A percentile compares a stretch with the other conserved stretches of the same genome.
Evolutionary conservation across 2,329 filamentous ascomycete genomes (phyloP).

Genomic region (Sarocladium strictum): DNA sequence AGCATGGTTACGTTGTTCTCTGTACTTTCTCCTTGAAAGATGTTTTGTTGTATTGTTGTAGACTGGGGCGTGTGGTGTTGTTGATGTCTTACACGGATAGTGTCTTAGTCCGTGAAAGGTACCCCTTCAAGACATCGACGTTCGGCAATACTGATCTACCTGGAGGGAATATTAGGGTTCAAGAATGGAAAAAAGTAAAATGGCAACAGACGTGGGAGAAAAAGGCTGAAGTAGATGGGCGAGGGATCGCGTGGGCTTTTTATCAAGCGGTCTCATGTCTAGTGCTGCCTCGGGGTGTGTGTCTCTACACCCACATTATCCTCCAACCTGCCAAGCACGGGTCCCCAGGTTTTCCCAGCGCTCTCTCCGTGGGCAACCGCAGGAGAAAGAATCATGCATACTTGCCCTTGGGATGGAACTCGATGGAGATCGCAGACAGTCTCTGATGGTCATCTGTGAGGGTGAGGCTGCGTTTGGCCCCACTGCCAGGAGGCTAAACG

Average conservation of each 20-base stretch:
- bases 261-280: background rate
- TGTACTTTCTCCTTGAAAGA: background rate
- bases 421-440: background rate
- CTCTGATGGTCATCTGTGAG: slow-evolving; percentile 1
- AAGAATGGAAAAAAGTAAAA: background rate
- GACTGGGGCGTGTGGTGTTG: background rate
- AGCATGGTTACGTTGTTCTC: slow-evolving; percentile 16
- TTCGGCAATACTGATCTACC: background rate
- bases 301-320: background rate
- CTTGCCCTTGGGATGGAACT: background rate
- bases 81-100: background rate
- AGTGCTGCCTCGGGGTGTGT: background rate
- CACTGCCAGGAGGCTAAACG: background rate
- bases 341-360: slow-evolving; percentile 12
- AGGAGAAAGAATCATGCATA: background rate
- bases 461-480: background rate
- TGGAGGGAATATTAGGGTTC: background rate
- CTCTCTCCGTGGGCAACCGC: slow-evolving; percentile 3
- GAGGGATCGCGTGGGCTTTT: background rate
- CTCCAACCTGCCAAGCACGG: slow-evolving; percentile 1
- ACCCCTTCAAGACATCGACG: background rate
- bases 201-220: background rate
- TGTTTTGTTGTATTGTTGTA: background rate
- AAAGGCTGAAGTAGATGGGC: background rate
- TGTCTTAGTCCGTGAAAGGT: background rate